Evolutionary conservation across 805 yeast species (phyloP), one percentile per base, ranked within the genome.

Genomic region (Barnettozyma sucrosica): DNA sequence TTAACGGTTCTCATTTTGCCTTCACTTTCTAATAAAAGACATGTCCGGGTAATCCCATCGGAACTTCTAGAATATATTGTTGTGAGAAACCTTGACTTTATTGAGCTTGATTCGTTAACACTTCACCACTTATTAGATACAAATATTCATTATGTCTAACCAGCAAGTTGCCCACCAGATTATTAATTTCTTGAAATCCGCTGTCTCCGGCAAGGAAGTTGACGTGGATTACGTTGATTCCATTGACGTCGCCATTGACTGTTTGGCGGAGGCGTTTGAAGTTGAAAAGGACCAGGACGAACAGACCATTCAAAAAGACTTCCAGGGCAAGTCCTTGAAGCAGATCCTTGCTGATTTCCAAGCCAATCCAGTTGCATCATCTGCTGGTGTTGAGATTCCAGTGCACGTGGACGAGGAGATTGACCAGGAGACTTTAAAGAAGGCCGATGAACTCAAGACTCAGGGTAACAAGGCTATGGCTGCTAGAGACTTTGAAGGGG

Each of bases 381-480:
- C 65, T 6, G 39, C 57, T 2, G 50, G 66, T 6, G 52, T 66
- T 19, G 59, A 59, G 36, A 68, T 75, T 21, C 70, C 75, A 16
- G 74, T 73, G 13, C 71, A 73, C 52, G 65, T 73, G 36, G 74
- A 67, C 36, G 68, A 64, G 51, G 82, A 38, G 23, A 45, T 37
- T 11, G 52, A 73, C 49, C 71, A 74, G n/a, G 86, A 77, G 50
- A 67, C 71, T 26, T 76, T 76, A 57, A 81, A 79, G 46, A 73
- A 78, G 57, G 98, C 98, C n/a, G 97, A 92, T 61, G 77, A 73
- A 11, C 71, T 86, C 58, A 93, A 93, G 70, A 68, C 80, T 25
- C 87, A 86, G 64, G 99, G 99, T 52, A 93, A 93, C 76, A 80
- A 81, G 64, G 85, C 85, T 37, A 86, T 93, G 89, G 89, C 96